A percentile compares a stretch with the other conserved stretches of the same genome.
phyloP scores from a whole-genome alignment of 148 eudicot genomes.

The Vaccinium darrowii region DNA sequence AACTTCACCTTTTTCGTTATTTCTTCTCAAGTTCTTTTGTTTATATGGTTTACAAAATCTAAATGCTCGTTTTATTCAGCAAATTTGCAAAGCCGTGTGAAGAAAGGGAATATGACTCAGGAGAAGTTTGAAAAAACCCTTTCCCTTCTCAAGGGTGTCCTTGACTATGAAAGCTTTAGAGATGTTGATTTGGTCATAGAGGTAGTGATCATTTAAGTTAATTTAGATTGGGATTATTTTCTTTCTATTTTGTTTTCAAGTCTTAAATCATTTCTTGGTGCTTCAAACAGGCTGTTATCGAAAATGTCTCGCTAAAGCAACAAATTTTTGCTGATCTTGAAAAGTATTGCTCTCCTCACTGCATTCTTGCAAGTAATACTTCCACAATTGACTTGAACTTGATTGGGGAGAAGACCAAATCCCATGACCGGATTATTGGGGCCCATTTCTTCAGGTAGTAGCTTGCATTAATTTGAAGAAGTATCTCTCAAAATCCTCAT shows the following conservation, averaged over 20 bases:
- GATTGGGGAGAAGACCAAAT: slow-evolving; percentile 79
- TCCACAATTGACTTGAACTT: slow-evolving; percentile 91
- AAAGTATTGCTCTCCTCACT: slow-evolving; percentile 80
- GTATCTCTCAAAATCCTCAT: too few relatives aligned
- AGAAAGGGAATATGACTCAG: slow-evolving; percentile 84
- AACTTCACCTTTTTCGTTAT: not conserved
- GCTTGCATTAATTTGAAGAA: not conserved
- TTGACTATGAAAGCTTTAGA: slow-evolving; percentile 77
- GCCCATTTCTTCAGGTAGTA: slow-evolving; percentile 92
- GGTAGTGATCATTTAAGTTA: slow-evolving; percentile 36
- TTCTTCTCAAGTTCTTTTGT: slow-evolving; percentile 7
- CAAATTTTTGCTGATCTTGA: slow-evolving; percentile 91
- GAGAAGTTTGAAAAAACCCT: slow-evolving; percentile 75
- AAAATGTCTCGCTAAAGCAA: slow-evolving; percentile 82
- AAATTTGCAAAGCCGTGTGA: slow-evolving; percentile 80
- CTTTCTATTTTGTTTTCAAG: not conserved
- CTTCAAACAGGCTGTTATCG: slow-evolving; percentile 76
- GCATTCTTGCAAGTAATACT: slow-evolving; percentile 94
- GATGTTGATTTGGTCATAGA: slow-evolving; percentile 98
- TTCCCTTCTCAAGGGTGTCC: slow-evolving; percentile 72
- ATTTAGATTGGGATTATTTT: not conserved
- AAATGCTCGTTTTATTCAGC: slow-evolving; percentile 36
- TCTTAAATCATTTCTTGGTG: slow-evolving; percentile 12
- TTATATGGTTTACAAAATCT: not conserved
- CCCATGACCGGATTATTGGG: slow-evolving; percentile 82